Evolutionary conservation across 2,329 filamentous ascomycete species (phyloP).

Genomic region (Herpotrichia juniperi): DNA sequence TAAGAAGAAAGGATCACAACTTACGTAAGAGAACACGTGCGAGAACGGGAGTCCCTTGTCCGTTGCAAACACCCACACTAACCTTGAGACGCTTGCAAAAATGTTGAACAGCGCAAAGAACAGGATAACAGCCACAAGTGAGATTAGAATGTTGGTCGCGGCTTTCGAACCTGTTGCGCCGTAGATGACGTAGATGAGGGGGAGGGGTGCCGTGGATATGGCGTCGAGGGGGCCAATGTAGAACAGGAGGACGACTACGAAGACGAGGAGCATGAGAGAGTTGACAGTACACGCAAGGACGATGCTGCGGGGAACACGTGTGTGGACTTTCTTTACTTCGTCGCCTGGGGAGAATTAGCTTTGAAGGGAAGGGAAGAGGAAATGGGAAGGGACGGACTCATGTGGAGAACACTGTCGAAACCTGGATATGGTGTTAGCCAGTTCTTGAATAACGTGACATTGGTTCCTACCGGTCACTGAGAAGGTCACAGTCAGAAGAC

Average conservation of each 20-base stretch:
- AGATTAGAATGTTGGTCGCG: slow-evolving; percentile 50
- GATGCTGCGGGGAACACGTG: slow-evolving; percentile 48
- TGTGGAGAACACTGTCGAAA: slow-evolving; percentile 56
- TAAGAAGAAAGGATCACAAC: no score
- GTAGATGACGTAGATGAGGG: slow-evolving; percentile 49
- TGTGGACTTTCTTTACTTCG: slow-evolving; percentile 50
- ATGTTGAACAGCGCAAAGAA: slow-evolving; percentile 50
- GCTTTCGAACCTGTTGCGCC: slow-evolving; percentile 48
- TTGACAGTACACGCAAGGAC: slow-evolving; percentile 48
- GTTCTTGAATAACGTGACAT: neutral
- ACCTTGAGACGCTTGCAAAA: slow-evolving; percentile 55
- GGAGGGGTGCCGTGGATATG: slow-evolving; percentile 20
- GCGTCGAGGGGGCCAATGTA: slow-evolving; percentile 49
- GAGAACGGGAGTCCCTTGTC: slow-evolving; percentile 54
- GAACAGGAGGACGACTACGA: slow-evolving; percentile 52
- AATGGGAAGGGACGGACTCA: slow-evolving; percentile 24
- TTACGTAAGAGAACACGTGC: slow-evolving; percentile 36
- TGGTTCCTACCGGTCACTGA: slow-evolving; percentile 23
- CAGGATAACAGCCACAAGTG: slow-evolving; percentile 45
- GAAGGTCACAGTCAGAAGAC: slow-evolving; percentile 41
- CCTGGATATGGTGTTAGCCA: slow-evolving; percentile 31
- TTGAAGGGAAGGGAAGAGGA: neutral
- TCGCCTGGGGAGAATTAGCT: slow-evolving; percentile 23
- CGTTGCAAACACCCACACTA: slow-evolving; percentile 58
- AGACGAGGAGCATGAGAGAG: slow-evolving; percentile 51